Evolutionary conservation across 2,329 filamentous ascomycete genomes (phyloP), one percentile per base, ranked within the genome.

Genomic region (Fusarium mundagurra): DNA sequence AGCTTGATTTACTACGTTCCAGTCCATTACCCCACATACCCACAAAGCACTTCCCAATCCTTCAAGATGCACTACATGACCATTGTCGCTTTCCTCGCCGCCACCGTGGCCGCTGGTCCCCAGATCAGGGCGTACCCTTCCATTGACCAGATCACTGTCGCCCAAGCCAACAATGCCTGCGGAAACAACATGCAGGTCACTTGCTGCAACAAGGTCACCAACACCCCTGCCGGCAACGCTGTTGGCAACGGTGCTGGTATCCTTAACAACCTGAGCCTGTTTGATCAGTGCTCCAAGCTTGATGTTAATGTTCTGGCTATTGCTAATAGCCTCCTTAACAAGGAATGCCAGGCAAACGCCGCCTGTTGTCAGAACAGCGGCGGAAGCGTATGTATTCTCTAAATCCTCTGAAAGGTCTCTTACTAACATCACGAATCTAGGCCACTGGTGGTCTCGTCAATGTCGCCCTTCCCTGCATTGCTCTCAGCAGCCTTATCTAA

Each of bases 171-270:
- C 31, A 44, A 61, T 18, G 44, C 62, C 10, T 64, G 62, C 4
- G 62, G 55, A 2, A 61, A 64, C 57, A 51, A 61, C 45, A 50
- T 51, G 62, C 14, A n/a, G 20, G 62, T 64, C 31, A 43, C n/a
- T 9, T 64, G 62, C 62, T 64, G 62, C 38, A 64, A 64, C 55
- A 45, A 61, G 55, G 62, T 61, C 6, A 64, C 55, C 45, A 61
- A 61, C 24, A 10, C 41, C 14, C 44, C 44, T 17, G 39, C 55
- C 31, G 57, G 62, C 31, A 64, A 51, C 8, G 29, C 45, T 18
- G 38, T 64, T 17, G 62, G 62, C 6, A 44, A 64, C 10, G 62
- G 62, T 18, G 36, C 45, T 38, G 62, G 39, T 14, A 31, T 64
- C 22, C 55, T 61, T 3, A 61, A 64, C 18, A n/a, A 39, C 24